Evolutionary conservation across 495 filamentous ascomycete species (phyloP).

Genomic region (Bombardia bombarda): DNA sequence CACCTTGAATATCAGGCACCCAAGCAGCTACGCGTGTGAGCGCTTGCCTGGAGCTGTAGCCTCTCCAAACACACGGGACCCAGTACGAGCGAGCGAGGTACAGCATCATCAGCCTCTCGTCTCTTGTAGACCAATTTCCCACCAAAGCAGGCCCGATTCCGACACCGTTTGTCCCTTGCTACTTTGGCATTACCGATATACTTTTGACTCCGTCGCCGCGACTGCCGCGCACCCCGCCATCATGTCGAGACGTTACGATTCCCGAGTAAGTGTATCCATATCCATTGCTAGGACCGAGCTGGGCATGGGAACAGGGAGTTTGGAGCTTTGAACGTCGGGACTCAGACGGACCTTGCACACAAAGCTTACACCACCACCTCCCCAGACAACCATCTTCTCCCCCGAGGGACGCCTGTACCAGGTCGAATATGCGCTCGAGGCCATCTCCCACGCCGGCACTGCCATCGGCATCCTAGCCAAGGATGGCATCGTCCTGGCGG

Average conservation of each 20-base stretch:
- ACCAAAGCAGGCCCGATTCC: neutral
- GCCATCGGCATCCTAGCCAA: conserved; percentile 93
- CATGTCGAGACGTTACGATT: conserved; percentile 99
- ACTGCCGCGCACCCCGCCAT: conserved; percentile 8
- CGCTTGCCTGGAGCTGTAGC: conserved; percentile 36
- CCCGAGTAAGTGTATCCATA: conserved; percentile 80
- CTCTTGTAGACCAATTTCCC: conserved; percentile 1
- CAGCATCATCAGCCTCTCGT: conserved; percentile 10
- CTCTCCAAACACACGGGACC: conserved; percentile 9
- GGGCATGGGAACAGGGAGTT: conserved; percentile 1
- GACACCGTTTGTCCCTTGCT: neutral
- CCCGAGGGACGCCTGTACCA: conserved; percentile 97
- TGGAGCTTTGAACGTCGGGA: conserved; percentile 2
- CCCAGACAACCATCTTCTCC: conserved; percentile 97
- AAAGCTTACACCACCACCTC: conserved; percentile 32
- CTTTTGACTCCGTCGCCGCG: neutral
- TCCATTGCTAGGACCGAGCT: too few species aligned
- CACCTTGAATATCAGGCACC: conserved; percentile 11
- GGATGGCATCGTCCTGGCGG: conserved; percentile 96
- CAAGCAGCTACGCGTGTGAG: conserved; percentile 27
- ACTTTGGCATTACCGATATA: neutral
- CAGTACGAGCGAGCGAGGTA: neutral
- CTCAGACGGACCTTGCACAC: neutral
- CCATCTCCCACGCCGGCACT: conserved; percentile 96
- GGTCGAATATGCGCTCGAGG: conserved; percentile 98